Conservation (phyloP, 1,139 yeast genomes). For the Saccharomycopsis crataegensis region DNA sequence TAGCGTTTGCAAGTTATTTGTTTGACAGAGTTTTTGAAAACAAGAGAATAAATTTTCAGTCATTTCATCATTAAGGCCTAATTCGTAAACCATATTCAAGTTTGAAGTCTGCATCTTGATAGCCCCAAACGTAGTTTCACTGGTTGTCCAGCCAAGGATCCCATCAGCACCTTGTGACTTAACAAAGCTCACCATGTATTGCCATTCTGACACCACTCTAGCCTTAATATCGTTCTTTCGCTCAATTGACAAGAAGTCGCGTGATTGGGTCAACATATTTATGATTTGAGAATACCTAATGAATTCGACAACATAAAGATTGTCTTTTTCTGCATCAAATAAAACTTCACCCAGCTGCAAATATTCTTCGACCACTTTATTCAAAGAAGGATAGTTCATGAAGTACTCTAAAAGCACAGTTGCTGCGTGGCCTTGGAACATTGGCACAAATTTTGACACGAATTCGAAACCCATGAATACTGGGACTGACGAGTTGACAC, state of each 20-base stretch:
- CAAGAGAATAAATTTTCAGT: not conserved
- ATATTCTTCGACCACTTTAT: constrained; percentile 21
- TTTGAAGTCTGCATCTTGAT: not conserved
- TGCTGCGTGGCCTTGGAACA: constrained; percentile 7
- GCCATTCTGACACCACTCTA: constrained; percentile 19
- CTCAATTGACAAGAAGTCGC: constrained; percentile 8
- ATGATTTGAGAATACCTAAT: constrained; percentile 24
- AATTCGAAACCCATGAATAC: constrained; percentile 2
- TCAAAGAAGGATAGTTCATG: constrained; percentile 20
- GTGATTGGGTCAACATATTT: constrained; percentile 19
- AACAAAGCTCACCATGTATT: constrained; percentile 16
- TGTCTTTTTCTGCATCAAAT: constrained; percentile 45
- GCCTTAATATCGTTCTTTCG: constrained; percentile 15
- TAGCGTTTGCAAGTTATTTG: too few species aligned
- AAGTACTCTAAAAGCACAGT: constrained; percentile 19
- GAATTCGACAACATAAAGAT: constrained; percentile 40
- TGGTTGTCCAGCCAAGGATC: constrained; percentile 32
- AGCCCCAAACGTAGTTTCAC: constrained; percentile 16
- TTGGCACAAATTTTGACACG: not conserved
- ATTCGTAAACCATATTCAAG: not conserved
- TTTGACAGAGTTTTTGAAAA: too few species aligned
- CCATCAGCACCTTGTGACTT: constrained; percentile 26
- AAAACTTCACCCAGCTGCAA: constrained; percentile 26
- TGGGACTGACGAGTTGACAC: not conserved
- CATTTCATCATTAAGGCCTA: not conserved